Conservation (phyloP, 1,284 basidiomycete genomes). For the Agroathelia rolfsii region DNA sequence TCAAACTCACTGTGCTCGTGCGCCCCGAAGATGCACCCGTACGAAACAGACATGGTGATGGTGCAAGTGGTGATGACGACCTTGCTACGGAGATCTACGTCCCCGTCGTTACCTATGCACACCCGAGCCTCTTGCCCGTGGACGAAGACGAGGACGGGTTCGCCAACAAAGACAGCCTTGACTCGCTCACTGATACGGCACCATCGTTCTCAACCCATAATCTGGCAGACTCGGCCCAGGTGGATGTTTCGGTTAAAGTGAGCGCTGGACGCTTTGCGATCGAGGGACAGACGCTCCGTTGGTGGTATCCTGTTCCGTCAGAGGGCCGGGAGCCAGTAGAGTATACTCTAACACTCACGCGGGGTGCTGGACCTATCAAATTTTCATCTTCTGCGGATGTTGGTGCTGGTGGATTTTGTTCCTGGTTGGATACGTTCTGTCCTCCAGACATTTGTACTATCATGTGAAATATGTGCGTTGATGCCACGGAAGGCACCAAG, state of each 20-base stretch:
- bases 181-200: constrained; percentile 14
- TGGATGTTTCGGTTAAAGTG: constrained; percentile 40
- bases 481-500: too few relatives aligned
- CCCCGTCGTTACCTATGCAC: constrained; percentile 83
- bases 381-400: constrained; percentile 4
- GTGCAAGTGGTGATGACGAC: constrained; percentile 15
- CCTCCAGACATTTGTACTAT: constrained; percentile 1
- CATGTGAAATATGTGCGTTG: too few relatives aligned
- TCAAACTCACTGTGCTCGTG: constrained; percentile 60
- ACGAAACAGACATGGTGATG: constrained; percentile 1
- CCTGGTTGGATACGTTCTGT: constrained; percentile 5
- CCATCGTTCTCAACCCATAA: constrained; percentile 9
- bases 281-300: constrained; percentile 65
- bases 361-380: constrained; percentile 54
- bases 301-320: constrained; percentile 74
- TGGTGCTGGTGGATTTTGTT: too few relatives aligned
- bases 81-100: constrained; percentile 79
- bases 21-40: constrained; percentile 36
- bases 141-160: constrained; percentile 6
- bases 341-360: constrained; percentile 57
- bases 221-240: constrained; percentile 21
- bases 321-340: constrained; percentile 35
- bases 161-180: constrained; percentile 12
- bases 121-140: not conserved
- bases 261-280: constrained; percentile 63